phyloP scores from a whole-genome alignment of 2,329 filamentous ascomycete genomes.

The Ceratocystiopsis minuta region DNA sequence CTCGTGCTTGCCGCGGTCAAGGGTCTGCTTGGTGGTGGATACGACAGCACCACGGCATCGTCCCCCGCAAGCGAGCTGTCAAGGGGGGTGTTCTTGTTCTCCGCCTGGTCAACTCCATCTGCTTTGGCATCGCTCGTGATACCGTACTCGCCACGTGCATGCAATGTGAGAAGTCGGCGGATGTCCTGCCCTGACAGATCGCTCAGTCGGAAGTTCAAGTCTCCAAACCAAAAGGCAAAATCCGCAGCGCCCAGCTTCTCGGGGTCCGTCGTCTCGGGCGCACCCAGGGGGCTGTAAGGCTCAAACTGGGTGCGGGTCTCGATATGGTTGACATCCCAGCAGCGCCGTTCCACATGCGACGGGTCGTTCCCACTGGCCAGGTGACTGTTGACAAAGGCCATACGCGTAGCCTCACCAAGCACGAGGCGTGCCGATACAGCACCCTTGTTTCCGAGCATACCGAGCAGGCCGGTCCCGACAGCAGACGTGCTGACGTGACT shows the following conservation, averaged over 20 bases:
- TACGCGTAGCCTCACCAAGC: conserved; percentile 70
- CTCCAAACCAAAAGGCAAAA: conserved; percentile 90
- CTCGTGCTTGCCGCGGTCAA: no score
- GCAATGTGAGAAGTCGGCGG: conserved; percentile 61
- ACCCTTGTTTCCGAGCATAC: conserved; percentile 93
- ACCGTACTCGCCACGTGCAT: conserved; percentile 63
- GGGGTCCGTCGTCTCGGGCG: conserved; percentile 39
- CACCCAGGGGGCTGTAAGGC: conserved; percentile 44
- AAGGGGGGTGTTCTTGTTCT: conserved; percentile 11
- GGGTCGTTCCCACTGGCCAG: conserved; percentile 74
- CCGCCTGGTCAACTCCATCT: conserved; percentile 24
- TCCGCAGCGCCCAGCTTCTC: conserved; percentile 75
- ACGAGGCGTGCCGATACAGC: conserved; percentile 68
- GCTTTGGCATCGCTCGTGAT: conserved; percentile 21
- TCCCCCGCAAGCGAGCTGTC: not conserved
- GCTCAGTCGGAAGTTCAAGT: conserved; percentile 85
- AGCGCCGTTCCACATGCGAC: conserved; percentile 59
- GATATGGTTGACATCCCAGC: conserved; percentile 80
- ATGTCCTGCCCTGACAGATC: conserved; percentile 83
- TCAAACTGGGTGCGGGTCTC: conserved; percentile 59
- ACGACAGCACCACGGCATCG: not conserved
- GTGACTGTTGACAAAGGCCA: conserved; percentile 86
- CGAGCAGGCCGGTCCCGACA: conserved; percentile 77
- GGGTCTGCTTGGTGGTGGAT: no score
- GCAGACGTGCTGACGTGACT: conserved; percentile 66